phyloP scores from a whole-genome alignment of 345 rosid species.

The Garcia nutans region DNA sequence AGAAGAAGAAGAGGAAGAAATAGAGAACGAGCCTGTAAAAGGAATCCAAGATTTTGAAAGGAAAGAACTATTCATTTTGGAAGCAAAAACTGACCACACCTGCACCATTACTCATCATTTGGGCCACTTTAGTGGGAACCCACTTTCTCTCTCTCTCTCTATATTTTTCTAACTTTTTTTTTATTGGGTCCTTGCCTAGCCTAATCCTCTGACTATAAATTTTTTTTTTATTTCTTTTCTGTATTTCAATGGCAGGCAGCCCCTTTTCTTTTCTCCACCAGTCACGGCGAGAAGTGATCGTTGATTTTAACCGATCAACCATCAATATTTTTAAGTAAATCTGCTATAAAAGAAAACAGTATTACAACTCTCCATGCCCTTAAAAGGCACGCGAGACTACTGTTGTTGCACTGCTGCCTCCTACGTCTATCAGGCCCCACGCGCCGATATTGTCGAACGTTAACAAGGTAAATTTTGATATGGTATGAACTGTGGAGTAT shows the following conservation, averaged over 20 bases:
- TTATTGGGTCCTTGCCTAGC: too few species aligned
- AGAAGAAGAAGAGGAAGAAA: neutral
- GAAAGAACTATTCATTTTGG: neutral
- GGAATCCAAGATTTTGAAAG: neutral
- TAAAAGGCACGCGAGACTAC: neutral
- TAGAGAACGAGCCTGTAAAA: neutral
- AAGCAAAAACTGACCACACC: neutral
- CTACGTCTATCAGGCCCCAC: too few species aligned
- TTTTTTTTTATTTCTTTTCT: too few species aligned
- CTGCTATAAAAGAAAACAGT: neutral
- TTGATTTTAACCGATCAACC: neutral
- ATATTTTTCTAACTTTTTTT: too few species aligned
- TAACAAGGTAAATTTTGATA: too few species aligned
- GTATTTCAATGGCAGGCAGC: too few species aligned
- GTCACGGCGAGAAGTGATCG: slow-evolving; percentile 6
- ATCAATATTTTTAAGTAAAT: too few species aligned
- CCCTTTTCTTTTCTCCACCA: neutral
- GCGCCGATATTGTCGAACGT: too few species aligned
- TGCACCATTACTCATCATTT: slow-evolving; percentile 9
- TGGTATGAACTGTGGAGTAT: too few species aligned
- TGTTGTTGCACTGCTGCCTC: too few species aligned
- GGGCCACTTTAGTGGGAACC: neutral
- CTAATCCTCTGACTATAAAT: too few species aligned
- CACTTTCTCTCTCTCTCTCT: neutral
- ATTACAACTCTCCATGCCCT: neutral